Evolutionary conservation across 2,329 filamentous ascomycete genomes (phyloP), one percentile per base, ranked within the genome.

Genomic region (Colletotrichum caudatum): DNA sequence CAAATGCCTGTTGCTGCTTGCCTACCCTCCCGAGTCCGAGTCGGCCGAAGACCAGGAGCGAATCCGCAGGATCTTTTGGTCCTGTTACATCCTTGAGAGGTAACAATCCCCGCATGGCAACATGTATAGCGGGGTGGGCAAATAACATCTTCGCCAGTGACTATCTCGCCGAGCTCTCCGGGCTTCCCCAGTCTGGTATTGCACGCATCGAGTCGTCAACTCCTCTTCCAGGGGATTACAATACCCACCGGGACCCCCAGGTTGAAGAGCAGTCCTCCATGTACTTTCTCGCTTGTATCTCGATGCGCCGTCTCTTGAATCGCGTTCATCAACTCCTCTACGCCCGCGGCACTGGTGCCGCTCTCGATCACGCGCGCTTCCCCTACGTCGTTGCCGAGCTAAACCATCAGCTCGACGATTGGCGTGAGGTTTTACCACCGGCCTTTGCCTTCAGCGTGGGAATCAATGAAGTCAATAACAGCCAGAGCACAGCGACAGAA

Each of bases 71-170:
- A 87, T 87, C 64, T 88, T 88, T 72, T 88, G 86, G 86, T 84
- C 86, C 0, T 87, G 86, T 68, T 88, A 87, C 66, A 85, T 88
- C 14, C 79, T 88, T 0, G 86, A 88, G 75, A 86, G 84, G 85
- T 83, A 50, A 8, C 46, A 23, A 14, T 16, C 9, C 50, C 7
- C 16, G 6, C 26, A 53, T 35, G 7, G 5, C 41, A n/a, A 6
- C 26, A 18, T n/a, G n/a, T n/a, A 12, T 20, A 8, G 2, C n/a
- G 20, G 12, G 11, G 8, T 46, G 33, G 1, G 8, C 20, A 9
- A 20, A 61, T 53, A 1, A 67, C 63, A 46, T 6, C 0, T 0
- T 29, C 2, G 2, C 1, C 3, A 87, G 85, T 54, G 86, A 88
- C 74, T 86, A 87, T 60, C 81, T 88, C 18, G 85, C 86, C 5